phyloP scores from a whole-genome alignment of 140 eudicot species.

The Anethum foeniculum region DNA sequence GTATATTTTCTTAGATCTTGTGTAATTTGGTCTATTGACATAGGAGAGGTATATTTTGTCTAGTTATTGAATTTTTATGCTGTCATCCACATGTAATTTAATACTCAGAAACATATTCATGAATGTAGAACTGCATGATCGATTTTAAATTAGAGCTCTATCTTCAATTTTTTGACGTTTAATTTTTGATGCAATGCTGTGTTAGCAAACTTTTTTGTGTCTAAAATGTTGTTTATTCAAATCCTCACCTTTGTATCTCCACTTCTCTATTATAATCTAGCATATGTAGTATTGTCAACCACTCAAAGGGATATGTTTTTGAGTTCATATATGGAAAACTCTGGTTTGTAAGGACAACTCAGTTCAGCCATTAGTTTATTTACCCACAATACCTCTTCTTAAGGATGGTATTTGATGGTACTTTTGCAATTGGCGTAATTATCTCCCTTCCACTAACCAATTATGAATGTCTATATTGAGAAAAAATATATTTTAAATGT shows the following conservation, averaged over 20 bases:
- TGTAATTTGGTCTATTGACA: background rate
- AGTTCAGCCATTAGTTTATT: background rate
- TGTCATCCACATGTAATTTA: background rate
- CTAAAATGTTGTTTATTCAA: background rate
- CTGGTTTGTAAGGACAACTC: background rate
- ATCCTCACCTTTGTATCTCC: background rate
- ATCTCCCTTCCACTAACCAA: background rate
- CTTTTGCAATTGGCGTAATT: background rate
- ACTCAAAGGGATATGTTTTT: background rate
- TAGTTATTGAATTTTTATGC: background rate
- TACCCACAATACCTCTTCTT: background rate
- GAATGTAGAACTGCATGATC: background rate
- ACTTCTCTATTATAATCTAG: background rate
- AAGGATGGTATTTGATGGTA: background rate
- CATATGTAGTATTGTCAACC: background rate
- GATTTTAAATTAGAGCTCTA: background rate
- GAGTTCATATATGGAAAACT: background rate
- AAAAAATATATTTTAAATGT: conserved; percentile 1
- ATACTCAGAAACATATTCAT: background rate
- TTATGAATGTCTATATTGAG: conserved; percentile 1
- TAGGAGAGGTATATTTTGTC: background rate
- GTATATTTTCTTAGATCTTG: conserved; percentile 21
- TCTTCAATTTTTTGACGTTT: background rate
- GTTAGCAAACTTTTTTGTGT: background rate
- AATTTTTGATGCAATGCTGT: background rate